phyloP scores from a whole-genome alignment of 2,329 filamentous ascomycete species.

The Fusarium chlamydosporum region DNA sequence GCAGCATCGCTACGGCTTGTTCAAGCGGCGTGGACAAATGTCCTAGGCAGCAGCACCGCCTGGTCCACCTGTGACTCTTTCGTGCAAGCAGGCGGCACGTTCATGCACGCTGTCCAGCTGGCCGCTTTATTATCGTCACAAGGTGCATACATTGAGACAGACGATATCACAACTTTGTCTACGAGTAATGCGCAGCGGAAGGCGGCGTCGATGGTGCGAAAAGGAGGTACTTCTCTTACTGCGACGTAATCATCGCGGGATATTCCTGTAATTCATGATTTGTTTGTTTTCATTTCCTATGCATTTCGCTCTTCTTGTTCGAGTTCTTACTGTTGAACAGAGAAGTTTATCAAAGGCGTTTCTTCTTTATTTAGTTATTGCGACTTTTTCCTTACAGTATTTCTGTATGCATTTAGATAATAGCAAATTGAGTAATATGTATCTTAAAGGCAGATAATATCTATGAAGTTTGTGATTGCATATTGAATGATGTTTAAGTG shows the following conservation, averaged over 20 bases:
- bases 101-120: slow-evolving; percentile 19
- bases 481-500: slow-evolving; percentile 2
- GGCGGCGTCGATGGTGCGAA: slow-evolving; percentile 12
- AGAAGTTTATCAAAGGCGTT: slow-evolving; percentile 5
- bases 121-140: slow-evolving; percentile 14
- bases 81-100: slow-evolving; percentile 14
- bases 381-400: not conserved
- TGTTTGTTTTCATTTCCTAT: slow-evolving; percentile 17
- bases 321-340: slow-evolving; percentile 2
- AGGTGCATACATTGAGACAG: slow-evolving; percentile 17
- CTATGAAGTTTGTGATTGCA: slow-evolving; percentile 5
- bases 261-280: slow-evolving; percentile 13
- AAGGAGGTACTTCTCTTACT: slow-evolving; percentile 13
- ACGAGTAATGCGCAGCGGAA: slow-evolving; percentile 17
- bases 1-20: slow-evolving; percentile 10
- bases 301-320: slow-evolving; percentile 13
- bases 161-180: slow-evolving; percentile 19
- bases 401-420: not conserved
- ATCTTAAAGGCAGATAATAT: slow-evolving; percentile 5
- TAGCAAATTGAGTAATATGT: slow-evolving; percentile 8
- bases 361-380: slow-evolving; percentile 7
- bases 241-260: slow-evolving; percentile 7
- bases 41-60: slow-evolving; percentile 16
- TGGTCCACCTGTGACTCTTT: slow-evolving; percentile 17
- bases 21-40: slow-evolving; percentile 16